A percentile compares a stretch with the other conserved stretches of the same genome.
Conservation (phyloP, 352 stramenopile genomes). For the Phytopythium delawarense region DNA sequence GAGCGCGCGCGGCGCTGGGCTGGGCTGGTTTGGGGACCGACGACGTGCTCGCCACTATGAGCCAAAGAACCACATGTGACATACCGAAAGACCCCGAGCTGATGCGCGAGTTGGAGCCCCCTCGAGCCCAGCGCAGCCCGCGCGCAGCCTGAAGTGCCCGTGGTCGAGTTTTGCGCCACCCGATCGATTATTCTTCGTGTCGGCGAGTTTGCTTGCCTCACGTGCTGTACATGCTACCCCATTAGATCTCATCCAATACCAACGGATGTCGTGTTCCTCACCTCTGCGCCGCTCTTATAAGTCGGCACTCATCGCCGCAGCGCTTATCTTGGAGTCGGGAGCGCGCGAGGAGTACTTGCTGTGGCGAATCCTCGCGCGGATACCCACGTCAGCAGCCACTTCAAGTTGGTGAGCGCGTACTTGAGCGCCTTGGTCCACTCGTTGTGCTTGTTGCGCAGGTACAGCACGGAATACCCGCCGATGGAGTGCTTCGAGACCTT, state of each 20-base stretch:
- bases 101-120: background rate
- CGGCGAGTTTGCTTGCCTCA: background rate
- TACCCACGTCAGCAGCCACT: conserved; percentile 78
- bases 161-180: conserved; percentile 7
- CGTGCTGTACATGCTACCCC: conserved; percentile 7
- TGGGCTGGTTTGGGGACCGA: background rate
- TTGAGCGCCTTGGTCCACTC: conserved; percentile 87
- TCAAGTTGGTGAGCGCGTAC: conserved; percentile 81
- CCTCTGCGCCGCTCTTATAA: background rate
- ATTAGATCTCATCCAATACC: conserved; percentile 6
- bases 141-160: background rate
- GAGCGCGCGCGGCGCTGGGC: background rate
- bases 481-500: conserved; percentile 76
- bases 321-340: background rate
- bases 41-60: background rate
- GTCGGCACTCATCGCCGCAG: no score
- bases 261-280: background rate
- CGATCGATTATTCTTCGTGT: conserved; percentile 1
- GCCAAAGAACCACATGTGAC: conserved; percentile 6
- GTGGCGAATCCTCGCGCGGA: conserved; percentile 30
- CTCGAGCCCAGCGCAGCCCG: background rate
- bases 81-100: conserved; percentile 1
- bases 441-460: conserved; percentile 74
- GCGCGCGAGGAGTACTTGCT: conserved; percentile 1
- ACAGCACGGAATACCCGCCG: conserved; percentile 65